Percentiles rank a stretch among this genome's conserved stretches.
These are phyloP conservation scores for Fusarium sp. DNA, from an alignment of 2,329 filamentous ascomycete genomes.

Conservation along the genomic window DNA sequence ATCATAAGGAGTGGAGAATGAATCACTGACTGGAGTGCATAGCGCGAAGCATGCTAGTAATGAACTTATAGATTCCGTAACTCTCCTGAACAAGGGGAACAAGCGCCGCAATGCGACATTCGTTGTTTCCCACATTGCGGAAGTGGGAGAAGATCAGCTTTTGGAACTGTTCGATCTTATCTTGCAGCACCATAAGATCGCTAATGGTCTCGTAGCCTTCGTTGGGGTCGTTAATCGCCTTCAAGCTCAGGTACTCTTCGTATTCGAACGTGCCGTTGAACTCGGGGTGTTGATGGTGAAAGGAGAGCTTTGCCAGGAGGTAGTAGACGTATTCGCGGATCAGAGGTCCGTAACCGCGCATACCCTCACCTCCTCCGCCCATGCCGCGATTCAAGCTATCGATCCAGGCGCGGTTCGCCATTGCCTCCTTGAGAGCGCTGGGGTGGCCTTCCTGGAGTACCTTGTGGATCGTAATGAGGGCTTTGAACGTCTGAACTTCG, in stretches of 20 bases:
- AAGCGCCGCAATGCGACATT: conserved; percentile 94
- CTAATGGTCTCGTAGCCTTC: conserved; percentile 98
- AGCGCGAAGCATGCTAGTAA: conserved; percentile 98
- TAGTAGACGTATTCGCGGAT: conserved; percentile 98
- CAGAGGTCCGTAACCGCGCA: conserved; percentile 90
- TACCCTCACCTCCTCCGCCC: conserved; percentile 83
- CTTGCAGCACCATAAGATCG: conserved; percentile 95
- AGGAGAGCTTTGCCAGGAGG: conserved; percentile 93
- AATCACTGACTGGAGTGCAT: conserved; percentile 88
- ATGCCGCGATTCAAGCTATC: conserved; percentile 91
- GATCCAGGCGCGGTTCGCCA: conserved; percentile 90
- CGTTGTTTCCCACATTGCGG: conserved; percentile 90
- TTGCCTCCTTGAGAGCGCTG: conserved; percentile 86
- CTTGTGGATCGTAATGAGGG: conserved; percentile 96
- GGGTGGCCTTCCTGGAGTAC: conserved; percentile 98
- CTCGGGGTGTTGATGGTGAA: conserved; percentile 95
- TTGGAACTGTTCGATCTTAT: conserved; percentile 98
- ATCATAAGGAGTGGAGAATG: background rate
- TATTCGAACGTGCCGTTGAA: conserved; percentile 99
- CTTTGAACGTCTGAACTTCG: conserved; percentile 99
- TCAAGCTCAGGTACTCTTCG: conserved; percentile 98
- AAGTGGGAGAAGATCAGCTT: conserved; percentile 99
- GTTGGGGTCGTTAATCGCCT: conserved; percentile 98
- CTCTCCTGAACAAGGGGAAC: conserved; percentile 97
- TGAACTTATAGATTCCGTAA: conserved; percentile 99